Evolutionary conservation across 306 rosid species (phyloP), one percentile per base, ranked within the genome.

Genomic region (cucumber (Cucumis sativus)): DNA sequence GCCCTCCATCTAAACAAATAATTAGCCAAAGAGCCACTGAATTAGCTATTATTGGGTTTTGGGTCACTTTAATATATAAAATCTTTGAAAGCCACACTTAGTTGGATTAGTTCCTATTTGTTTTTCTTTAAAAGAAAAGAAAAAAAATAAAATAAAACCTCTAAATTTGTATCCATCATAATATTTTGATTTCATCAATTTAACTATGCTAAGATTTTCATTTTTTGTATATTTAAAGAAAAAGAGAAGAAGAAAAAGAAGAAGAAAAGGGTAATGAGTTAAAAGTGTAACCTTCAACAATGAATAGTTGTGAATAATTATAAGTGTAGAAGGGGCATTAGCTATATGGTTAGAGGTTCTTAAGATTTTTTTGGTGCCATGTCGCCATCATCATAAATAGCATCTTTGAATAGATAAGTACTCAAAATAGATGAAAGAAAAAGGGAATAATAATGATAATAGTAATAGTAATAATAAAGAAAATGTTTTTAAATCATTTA

Each of bases 301-400:
- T 41, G n/a, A 43, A n/a, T 43, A 10, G 10, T 40, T 33, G 55
- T 1, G 43, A 68, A 68, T 68, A 43, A 68, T 68, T 40, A 68
- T n/a, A 67, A 41, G 10, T 9, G 8, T 57, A 37, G 8, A 13
- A 66, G n/a, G 8, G 8, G 16, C 71, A 40, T 40, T 61, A 28
- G 41, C 41, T 63, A n/a, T 63, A 55, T 28, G 56, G 7, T 55
- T 6, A 12, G 14, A 45, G 58, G 54, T 3, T 70, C 33, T 41
- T 40, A 12, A 68, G 37, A n/a, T 41, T 68, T 52, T 52, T 8
- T 70, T 23, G 75, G 75, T 70, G 54, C 75, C 58, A 43, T 45
- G 58, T 70, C 75, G 13, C 59, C 75, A 45, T 70, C 75, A 70
- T 45, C 33, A 70, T 70, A 70, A 70, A 70, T 69, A 70, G 75